Base-by-base conservation (phyloP, 345 rosid genomes). In the Isatis tinctoria region DNA sequence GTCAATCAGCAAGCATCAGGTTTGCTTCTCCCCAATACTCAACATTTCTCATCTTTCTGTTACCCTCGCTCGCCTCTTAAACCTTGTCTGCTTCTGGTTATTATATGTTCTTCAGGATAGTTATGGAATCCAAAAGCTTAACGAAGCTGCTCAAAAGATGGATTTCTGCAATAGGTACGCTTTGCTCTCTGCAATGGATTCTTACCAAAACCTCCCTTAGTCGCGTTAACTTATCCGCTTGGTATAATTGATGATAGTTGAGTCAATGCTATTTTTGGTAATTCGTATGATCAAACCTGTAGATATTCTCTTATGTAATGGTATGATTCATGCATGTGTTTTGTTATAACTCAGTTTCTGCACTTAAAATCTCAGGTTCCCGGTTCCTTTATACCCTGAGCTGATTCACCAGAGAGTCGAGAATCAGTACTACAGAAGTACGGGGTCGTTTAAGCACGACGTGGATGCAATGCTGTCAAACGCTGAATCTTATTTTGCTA, bases 381-480 rank as follows among this genome's bases (percentile, higher is more conserved):
- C 99, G 2, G 97, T 90, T 63, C 92, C 97, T 6, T 39, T 95
- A 63, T 85, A 86, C 81, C 92, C 96, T 2, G 90, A 83, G 62
- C 73, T 88, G 81, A 90, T 95, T 74, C 89, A 84, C 70, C 61
- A 69, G 80, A 92, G 98, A 84, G 70, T 95, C 79, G 84, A 82
- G 79, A 95, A 85, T 72, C 77, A 82, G 78, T 95, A 92, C 75
- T 95, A 90, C 75, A 83, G 98, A 74, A 88, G 81, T 39, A 32
- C 81, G 44, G 92, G 87, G 51, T 92, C 92, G 2, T 84, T 85
- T 78, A 82, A 83, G 75, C 88, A 87, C 66, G 99, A 92, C 79
- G 45, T 92, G 64, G 69, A 44, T 14, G 86, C 85, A 65, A 89
- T 87, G 96, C 74, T 92, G 60, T 69, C 84, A 17, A 95, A 92